A percentile compares a stretch with the other conserved stretches of the same genome.
phyloP scores from a whole-genome alignment of 495 filamentous ascomycete species.

The Evansstolkia leycettana region DNA sequence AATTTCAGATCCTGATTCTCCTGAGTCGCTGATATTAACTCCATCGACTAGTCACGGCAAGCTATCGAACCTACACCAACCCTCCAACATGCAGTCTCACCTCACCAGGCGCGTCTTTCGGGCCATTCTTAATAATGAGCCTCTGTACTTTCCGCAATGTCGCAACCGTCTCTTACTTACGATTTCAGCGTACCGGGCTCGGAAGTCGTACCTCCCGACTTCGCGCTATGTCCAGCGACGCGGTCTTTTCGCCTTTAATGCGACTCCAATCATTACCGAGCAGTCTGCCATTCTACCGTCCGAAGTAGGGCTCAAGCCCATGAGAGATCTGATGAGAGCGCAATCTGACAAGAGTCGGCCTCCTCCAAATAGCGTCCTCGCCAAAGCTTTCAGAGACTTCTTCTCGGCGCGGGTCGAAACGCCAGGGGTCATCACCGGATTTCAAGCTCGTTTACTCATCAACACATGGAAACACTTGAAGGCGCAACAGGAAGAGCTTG shows the following conservation, averaged over 20 bases:
- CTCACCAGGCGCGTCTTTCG: slow-evolving; percentile 64
- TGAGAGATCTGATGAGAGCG: slow-evolving; percentile 29
- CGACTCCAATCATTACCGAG: slow-evolving; percentile 8
- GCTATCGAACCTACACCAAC: neutral
- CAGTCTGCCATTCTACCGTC: slow-evolving; percentile 19
- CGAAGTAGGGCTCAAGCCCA: slow-evolving; percentile 29
- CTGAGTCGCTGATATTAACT: neutral
- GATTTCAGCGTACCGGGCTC: slow-evolving; percentile 16
- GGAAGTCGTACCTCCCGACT: slow-evolving; percentile 5
- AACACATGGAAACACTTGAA: slow-evolving; percentile 48
- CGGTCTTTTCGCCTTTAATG: slow-evolving; percentile 23
- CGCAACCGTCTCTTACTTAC: slow-evolving; percentile 23
- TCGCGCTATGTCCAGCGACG: slow-evolving; percentile 17
- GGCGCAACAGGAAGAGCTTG: slow-evolving; percentile 21
- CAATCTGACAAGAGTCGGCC: slow-evolving; percentile 30
- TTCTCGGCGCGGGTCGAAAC: slow-evolving; percentile 40
- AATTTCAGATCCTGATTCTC: slow-evolving; percentile 1
- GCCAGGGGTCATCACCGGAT: slow-evolving; percentile 43
- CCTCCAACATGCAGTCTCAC: slow-evolving; percentile 64
- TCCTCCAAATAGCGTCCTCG: slow-evolving; percentile 46
- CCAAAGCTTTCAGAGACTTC: slow-evolving; percentile 51
- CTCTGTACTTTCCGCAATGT: slow-evolving; percentile 36
- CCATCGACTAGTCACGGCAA: neutral
- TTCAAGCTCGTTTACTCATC: slow-evolving; percentile 47
- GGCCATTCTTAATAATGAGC: slow-evolving; percentile 53